phyloP scores from a whole-genome alignment of 495 filamentous ascomycete species.

The Durotheca rogersii region DNA sequence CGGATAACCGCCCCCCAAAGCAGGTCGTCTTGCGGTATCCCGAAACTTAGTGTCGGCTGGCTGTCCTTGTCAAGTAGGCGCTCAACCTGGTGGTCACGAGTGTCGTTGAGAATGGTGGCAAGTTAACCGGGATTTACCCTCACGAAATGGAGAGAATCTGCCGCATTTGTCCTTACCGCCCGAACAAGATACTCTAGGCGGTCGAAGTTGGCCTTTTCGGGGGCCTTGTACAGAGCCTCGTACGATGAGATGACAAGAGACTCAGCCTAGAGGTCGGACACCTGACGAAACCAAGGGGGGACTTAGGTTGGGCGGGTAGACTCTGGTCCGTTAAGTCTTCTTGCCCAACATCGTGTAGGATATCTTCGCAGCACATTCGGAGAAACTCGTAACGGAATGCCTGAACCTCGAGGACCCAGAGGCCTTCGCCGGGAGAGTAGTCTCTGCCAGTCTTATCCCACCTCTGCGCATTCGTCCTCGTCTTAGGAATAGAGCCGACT shows the following conservation, averaged over 20 bases:
- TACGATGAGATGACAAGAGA: slow-evolving; percentile 32
- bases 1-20: not conserved
- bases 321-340: slow-evolving; percentile 6
- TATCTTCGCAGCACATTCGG: slow-evolving; percentile 35
- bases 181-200: slow-evolving; percentile 42
- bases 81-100: slow-evolving; percentile 46
- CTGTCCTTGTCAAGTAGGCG: slow-evolving; percentile 35
- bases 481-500: slow-evolving; percentile 47
- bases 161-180: slow-evolving; percentile 39
- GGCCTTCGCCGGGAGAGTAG: slow-evolving; percentile 42
- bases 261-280: slow-evolving; percentile 7
- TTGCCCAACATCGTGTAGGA: slow-evolving; percentile 47
- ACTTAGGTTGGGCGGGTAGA: slow-evolving; percentile 33
- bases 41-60: slow-evolving; percentile 28
- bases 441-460: not conserved
- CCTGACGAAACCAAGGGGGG: slow-evolving; percentile 33
- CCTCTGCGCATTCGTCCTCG: slow-evolving; percentile 17
- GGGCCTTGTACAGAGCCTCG: slow-evolving; percentile 52
- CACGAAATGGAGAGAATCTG: slow-evolving; percentile 54
- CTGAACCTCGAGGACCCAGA: slow-evolving; percentile 51
- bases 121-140: slow-evolving; percentile 61
- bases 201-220: slow-evolving; percentile 42
- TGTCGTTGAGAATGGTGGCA: slow-evolving; percentile 33
- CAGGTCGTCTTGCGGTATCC: not conserved
- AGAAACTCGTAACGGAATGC: slow-evolving; percentile 47